phyloP scores from a whole-genome alignment of 352 stramenopile species.

The Nannochloropsis limnetica region DNA sequence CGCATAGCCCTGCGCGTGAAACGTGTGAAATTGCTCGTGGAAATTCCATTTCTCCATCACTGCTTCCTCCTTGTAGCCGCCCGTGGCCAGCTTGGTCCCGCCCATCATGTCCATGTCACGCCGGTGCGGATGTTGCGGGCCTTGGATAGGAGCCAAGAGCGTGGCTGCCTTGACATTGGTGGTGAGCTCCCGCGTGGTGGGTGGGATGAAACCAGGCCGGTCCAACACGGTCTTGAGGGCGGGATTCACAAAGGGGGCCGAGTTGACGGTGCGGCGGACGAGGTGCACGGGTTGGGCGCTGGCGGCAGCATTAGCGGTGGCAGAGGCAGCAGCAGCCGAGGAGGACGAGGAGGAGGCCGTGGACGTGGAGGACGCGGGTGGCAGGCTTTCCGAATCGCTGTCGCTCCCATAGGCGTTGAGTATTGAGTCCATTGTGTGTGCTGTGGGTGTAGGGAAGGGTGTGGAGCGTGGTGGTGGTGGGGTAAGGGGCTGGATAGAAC shows the following conservation, averaged over 20 bases:
- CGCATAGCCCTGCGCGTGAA: slow-evolving; percentile 41
- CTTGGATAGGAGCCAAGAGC: slow-evolving; percentile 21
- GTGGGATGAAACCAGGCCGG: slow-evolving; percentile 20
- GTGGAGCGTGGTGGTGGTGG: not conserved
- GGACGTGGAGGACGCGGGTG: not conserved
- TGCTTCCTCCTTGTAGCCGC: slow-evolving; percentile 48
- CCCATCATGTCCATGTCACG: slow-evolving; percentile 28
- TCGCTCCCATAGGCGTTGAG: not conserved
- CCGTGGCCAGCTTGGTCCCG: slow-evolving; percentile 40
- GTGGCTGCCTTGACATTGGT: slow-evolving; percentile 27
- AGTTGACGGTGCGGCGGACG: slow-evolving; percentile 20
- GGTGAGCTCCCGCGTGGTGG: slow-evolving; percentile 15
- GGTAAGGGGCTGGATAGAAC: not conserved
- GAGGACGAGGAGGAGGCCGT: not conserved
- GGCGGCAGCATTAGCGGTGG: not conserved
- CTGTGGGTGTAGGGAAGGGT: not conserved
- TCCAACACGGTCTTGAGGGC: slow-evolving; percentile 10
- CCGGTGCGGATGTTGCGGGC: not conserved
- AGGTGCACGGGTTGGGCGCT: not conserved
- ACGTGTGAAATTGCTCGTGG: slow-evolving; percentile 53
- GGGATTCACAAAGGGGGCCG: slow-evolving; percentile 27
- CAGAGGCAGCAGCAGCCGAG: not conserved
- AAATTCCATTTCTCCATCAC: slow-evolving; percentile 51
- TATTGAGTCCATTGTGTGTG: slow-evolving; percentile 18
- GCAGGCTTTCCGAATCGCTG: not conserved